phyloP scores from a whole-genome alignment of 805 yeast species.

The Metschnikowia henanensis region DNA sequence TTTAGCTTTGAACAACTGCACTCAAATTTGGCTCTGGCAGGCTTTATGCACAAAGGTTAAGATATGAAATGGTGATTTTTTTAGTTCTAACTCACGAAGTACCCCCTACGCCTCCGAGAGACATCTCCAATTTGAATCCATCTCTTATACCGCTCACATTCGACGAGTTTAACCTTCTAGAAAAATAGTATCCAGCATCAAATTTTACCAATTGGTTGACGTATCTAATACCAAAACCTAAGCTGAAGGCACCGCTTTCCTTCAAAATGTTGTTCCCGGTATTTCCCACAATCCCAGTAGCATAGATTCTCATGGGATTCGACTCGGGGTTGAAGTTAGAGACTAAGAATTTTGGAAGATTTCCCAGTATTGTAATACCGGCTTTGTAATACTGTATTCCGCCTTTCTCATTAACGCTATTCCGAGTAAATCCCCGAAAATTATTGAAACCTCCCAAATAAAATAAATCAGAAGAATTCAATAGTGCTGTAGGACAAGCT shows the following conservation, averaged over 20 bases:
- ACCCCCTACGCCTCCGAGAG: slow-evolving; percentile 33
- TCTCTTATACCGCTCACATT: slow-evolving; percentile 31
- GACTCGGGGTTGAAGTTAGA: slow-evolving; percentile 20
- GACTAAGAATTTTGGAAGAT: slow-evolving; percentile 50
- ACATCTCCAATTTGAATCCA: slow-evolving; percentile 39
- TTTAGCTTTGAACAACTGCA: too few relatives aligned
- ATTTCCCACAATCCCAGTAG: slow-evolving; percentile 67
- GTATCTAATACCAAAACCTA: slow-evolving; percentile 40
- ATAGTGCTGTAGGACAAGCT: slow-evolving; percentile 23
- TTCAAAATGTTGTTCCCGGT: slow-evolving; percentile 33
- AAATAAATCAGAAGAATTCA: slow-evolving; percentile 78
- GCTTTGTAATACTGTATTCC: slow-evolving; percentile 62
- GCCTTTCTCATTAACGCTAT: slow-evolving; percentile 73
- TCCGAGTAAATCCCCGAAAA: slow-evolving; percentile 66
- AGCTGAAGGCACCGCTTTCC: slow-evolving; percentile 25
- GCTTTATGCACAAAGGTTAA: too few relatives aligned
- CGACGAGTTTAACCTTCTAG: slow-evolving; percentile 24
- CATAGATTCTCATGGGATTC: slow-evolving; percentile 51
- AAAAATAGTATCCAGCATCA: slow-evolving; percentile 40
- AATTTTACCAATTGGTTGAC: slow-evolving; percentile 41
- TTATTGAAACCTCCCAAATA: slow-evolving; percentile 79
- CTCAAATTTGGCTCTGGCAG: too few relatives aligned
- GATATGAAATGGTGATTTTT: too few relatives aligned
- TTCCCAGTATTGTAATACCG: slow-evolving; percentile 58
- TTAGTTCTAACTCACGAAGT: too few relatives aligned